These are phyloP conservation scores for Ascochyta clinopodiicola DNA, from an alignment of 2,329 filamentous ascomycete species.

Conservation along the genomic window DNA sequence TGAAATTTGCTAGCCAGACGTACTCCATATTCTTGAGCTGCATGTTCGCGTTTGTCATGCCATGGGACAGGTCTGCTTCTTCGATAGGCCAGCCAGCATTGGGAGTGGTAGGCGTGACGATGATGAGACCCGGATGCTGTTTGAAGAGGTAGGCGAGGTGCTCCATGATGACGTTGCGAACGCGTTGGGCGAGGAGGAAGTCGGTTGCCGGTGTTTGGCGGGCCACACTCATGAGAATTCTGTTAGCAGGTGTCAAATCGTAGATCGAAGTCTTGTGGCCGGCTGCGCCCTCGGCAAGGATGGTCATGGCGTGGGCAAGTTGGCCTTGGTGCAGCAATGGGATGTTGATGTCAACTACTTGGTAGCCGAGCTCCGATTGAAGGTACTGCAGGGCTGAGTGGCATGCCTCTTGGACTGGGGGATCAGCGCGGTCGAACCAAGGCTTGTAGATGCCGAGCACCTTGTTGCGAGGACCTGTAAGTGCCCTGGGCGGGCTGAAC, in stretches of 20 bases:
- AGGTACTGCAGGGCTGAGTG: constrained; percentile 67
- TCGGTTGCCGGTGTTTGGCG: constrained; percentile 71
- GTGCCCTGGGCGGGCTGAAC: constrained; percentile 65
- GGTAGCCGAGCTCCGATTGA: constrained; percentile 60
- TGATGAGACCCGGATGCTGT: constrained; percentile 74
- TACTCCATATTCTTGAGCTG: constrained; percentile 84
- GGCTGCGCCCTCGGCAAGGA: constrained; percentile 73
- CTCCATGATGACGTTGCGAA: constrained; percentile 79
- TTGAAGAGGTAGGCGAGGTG: constrained; percentile 76
- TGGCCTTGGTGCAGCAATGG: constrained; percentile 75
- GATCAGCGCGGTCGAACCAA: constrained; percentile 74
- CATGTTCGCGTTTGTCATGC: constrained; percentile 75
- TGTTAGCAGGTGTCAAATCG: constrained; percentile 70
- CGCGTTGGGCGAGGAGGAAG: constrained; percentile 73
- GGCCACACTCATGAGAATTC: constrained; percentile 71
- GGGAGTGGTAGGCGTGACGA: constrained; percentile 80
- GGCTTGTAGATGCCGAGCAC: constrained; percentile 72
- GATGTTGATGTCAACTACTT: constrained; percentile 66
- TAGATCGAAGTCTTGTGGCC: constrained; percentile 57
- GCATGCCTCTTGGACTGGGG: constrained; percentile 67
- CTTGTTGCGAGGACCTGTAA: constrained; percentile 54
- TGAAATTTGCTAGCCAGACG: constrained; percentile 83
- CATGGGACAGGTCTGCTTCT: constrained; percentile 65
- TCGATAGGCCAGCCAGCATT: constrained; percentile 78
- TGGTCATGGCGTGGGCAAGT: constrained; percentile 77